Evolutionary conservation across 2,329 filamentous ascomycete species (phyloP), one percentile per base, ranked within the genome.

Genomic region (Colletotrichum lupini): DNA sequence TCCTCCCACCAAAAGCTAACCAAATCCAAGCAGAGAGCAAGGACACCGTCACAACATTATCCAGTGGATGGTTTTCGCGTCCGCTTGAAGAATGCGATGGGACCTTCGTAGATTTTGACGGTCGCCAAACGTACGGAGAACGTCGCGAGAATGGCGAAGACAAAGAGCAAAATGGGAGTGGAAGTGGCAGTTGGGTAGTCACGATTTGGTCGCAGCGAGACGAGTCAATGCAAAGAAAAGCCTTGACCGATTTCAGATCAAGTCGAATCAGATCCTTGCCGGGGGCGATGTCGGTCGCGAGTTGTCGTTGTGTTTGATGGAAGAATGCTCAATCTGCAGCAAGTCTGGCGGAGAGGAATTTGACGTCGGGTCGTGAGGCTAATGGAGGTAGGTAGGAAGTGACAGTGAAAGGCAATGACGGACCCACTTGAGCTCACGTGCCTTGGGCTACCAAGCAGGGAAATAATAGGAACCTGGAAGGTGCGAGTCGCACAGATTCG

Each of bases 1-100:
- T 74, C 68, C 68, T 58, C 68, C 68, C 62, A 63, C 59, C 67
- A 61, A 28, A 74, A 68, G 72, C 74, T 67, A 67, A 72, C 62
- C 74, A 70, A 59, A 67, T 74, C 71, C 72, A 71, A 71, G 62
- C 62, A 74, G 72, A 74, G 67, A 57, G 63, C 72, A 37, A 30
- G 49, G 59, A 56, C 49, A 55, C 74, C 67, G 42, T 56, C 46
- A 60, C 56, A 49, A 55, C 62, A 75, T 75, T 63, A 74, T 67
- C 74, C 72, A 53, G 49, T 59, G 58, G 53, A 52, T 28, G 68
- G 46, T 59, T 70, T 60, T 73, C 65, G 72, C 69, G 62, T 63
- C 59, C 59, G 55, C 63, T 53, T 32, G 49, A 46, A 46, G 46
- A 60, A n/a, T 71, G 57, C 57, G 46, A 58, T 49, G 67, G 42